A percentile compares a stretch with the other conserved stretches of the same genome.
phyloP scores from a whole-genome alignment of 2,329 filamentous ascomycete genomes.

The Fusarium sacchari region DNA sequence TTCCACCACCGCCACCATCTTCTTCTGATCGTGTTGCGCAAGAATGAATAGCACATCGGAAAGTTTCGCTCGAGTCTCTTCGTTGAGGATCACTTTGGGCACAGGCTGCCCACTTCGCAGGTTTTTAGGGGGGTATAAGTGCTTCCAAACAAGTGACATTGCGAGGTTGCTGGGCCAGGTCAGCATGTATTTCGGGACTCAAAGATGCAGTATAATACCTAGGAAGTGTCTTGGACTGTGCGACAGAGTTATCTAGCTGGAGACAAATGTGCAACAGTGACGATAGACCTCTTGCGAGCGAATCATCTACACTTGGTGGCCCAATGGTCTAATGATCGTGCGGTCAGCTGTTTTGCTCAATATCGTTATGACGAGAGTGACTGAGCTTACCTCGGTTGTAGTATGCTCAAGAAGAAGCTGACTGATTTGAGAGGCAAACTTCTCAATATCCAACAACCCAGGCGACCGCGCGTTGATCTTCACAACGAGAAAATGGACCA shows the following conservation, averaged over 20 bases:
- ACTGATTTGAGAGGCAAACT: constrained; percentile 45
- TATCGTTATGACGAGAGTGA: not conserved
- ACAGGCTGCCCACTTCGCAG: constrained; percentile 44
- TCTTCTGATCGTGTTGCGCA: constrained; percentile 60
- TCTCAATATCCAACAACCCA: constrained; percentile 46
- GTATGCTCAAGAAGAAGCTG: constrained; percentile 52
- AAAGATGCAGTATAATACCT: constrained; percentile 31
- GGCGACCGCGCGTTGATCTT: constrained; percentile 43
- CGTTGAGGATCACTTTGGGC: constrained; percentile 60
- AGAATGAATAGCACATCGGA: constrained; percentile 69
- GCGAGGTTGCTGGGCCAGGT: constrained; percentile 42
- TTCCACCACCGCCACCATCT: constrained; percentile 63
- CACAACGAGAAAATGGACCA: constrained; percentile 54
- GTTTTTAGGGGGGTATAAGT: constrained; percentile 71
- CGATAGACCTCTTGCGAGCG: constrained; percentile 45
- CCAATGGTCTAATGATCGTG: constrained; percentile 39
- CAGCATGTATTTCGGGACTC: not conserved
- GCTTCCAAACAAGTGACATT: constrained; percentile 66
- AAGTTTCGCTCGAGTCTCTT: constrained; percentile 66
- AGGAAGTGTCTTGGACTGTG: constrained; percentile 40
- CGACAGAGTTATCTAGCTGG: constrained; percentile 42
- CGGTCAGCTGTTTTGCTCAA: constrained; percentile 1
- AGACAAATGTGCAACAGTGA: constrained; percentile 47
- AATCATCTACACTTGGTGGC: constrained; percentile 42
- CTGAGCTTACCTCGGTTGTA: constrained; percentile 52